Conservation (phyloP, 257 asterid genomes). For the Echium plantagineum region DNA sequence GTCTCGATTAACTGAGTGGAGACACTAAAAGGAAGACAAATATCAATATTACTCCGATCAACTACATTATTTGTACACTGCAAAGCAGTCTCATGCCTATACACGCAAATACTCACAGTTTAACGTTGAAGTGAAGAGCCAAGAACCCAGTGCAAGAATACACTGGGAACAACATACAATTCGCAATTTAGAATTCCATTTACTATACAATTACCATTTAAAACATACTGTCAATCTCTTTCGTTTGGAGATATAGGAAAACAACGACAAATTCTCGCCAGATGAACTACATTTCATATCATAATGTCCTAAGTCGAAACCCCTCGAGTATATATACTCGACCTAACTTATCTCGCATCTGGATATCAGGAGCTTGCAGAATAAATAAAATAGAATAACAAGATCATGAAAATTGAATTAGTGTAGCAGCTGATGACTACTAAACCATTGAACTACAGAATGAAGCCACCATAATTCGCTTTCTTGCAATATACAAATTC, state of each 20-base stretch:
- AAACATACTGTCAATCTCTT: too few species aligned
- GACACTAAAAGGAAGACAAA: slow-evolving; percentile 40
- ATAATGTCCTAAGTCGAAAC: background rate
- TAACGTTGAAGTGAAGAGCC: too few species aligned
- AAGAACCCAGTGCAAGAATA: too few species aligned
- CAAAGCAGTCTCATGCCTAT: background rate
- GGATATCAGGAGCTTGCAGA: background rate
- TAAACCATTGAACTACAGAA: background rate
- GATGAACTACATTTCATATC: too few species aligned
- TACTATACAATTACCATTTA: background rate
- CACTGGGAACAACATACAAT: background rate
- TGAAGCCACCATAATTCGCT: background rate
- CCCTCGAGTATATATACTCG: background rate
- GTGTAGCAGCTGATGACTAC: background rate
- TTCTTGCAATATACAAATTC: background rate
- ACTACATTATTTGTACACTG: too few species aligned
- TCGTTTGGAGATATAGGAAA: too few species aligned
- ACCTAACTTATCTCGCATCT: background rate
- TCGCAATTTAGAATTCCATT: background rate
- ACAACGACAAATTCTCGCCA: background rate
- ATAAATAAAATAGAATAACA: too few species aligned
- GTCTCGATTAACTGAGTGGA: slow-evolving; percentile 15
- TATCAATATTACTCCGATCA: slow-evolving; percentile 16
- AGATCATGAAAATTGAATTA: too few species aligned
- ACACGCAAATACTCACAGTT: too few species aligned